Evolutionary conservation across 768 basidiomycete species (phyloP).

Genomic region (Fomitopsis pulvina): DNA sequence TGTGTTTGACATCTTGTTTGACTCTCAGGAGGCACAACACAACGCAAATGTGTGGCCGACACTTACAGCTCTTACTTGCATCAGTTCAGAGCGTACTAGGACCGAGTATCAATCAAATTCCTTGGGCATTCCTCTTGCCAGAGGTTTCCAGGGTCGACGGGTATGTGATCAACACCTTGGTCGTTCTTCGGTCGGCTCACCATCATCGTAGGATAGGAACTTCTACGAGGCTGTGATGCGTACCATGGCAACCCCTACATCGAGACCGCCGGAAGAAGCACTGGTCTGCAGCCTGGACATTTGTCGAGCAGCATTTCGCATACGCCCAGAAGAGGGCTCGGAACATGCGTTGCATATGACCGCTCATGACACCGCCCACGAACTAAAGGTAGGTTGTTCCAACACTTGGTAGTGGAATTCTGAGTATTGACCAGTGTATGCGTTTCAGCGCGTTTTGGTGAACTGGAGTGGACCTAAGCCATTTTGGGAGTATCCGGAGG

Average conservation of each 20-base stretch:
- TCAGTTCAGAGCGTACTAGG: conserved; percentile 67
- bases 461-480: conserved; percentile 34
- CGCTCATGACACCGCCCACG: conserved; percentile 69
- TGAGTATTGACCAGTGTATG: neutral
- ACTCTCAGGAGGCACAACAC: conserved; percentile 23
- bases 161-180: conserved; percentile 7
- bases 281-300: conserved; percentile 72
- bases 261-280: conserved; percentile 52
- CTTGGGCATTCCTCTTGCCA: conserved; percentile 18
- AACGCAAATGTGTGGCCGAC: conserved; percentile 63
- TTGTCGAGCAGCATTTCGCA: conserved; percentile 56
- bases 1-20: conserved; percentile 75
- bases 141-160: conserved; percentile 19
- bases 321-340: conserved; percentile 28
- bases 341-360: conserved; percentile 60
- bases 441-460: conserved; percentile 19
- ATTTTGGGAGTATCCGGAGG: conserved; percentile 68
- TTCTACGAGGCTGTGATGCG: conserved; percentile 61
- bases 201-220: conserved; percentile 34
- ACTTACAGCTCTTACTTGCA: conserved; percentile 64
- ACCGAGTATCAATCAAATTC: conserved; percentile 42
- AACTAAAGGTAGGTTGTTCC: conserved; percentile 61
- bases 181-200: neutral
- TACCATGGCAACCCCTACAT: conserved; percentile 46
- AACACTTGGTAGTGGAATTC: neutral